phyloP scores from a whole-genome alignment of 495 filamentous ascomycete species.

The Bathelium albidoporum region DNA sequence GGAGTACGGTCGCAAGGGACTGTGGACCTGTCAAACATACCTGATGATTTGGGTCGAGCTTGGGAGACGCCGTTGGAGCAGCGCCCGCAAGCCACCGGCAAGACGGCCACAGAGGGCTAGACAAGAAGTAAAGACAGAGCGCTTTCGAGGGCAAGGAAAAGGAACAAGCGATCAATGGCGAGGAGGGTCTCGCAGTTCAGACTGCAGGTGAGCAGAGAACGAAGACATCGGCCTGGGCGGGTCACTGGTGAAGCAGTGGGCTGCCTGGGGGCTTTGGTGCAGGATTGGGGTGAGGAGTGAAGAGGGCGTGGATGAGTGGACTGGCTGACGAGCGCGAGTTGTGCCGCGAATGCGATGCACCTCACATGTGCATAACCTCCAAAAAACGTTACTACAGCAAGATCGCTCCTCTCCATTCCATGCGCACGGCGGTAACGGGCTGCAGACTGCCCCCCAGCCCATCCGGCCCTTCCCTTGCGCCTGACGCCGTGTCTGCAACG shows the following conservation, averaged over 20 bases:
- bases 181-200: neutral
- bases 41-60: neutral
- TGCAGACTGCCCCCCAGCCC: neutral
- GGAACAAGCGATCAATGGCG: neutral
- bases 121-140: neutral
- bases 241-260: neutral
- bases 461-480: neutral
- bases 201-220: neutral
- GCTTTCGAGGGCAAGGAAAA: neutral
- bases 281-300: slow-evolving; percentile 1
- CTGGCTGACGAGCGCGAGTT: neutral
- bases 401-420: slow-evolving; percentile 1
- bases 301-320: neutral
- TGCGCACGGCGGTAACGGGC: neutral
- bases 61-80: neutral
- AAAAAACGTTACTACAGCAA: slow-evolving; percentile 4
- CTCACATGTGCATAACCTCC: slow-evolving; percentile 6
- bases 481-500: no score
- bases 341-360: slow-evolving; percentile 5
- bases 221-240: neutral
- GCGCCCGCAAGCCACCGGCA: neutral
- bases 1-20: neutral
- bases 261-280: neutral
- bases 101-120: neutral
- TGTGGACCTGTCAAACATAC: neutral